These are phyloP conservation scores for Saposhnikovia divaricata DNA, from an alignment of 129 eudicot species.

Conservation along the genomic window DNA sequence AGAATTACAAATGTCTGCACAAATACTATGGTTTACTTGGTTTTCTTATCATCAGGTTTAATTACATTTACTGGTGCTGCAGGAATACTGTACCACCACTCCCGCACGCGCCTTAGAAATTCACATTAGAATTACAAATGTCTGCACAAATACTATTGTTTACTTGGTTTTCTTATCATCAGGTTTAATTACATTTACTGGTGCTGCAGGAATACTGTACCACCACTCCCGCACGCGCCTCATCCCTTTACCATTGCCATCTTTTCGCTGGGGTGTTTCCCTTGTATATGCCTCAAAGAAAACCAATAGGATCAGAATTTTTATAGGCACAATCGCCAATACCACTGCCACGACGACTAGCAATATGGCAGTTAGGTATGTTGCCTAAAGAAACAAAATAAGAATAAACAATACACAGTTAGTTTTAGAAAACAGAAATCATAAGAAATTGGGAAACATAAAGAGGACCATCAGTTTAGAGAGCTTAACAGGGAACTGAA, in stretches of 20 bases:
- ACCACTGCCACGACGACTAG: constrained; percentile 23
- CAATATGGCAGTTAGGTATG: constrained; percentile 23
- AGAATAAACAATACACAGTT: neutral
- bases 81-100: constrained; percentile 64
- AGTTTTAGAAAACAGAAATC: neutral
- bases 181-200: constrained; percentile 37
- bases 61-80: constrained; percentile 60
- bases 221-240: constrained; percentile 64
- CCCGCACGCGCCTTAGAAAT: constrained; percentile 38
- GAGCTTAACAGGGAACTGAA: neutral
- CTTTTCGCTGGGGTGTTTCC: constrained; percentile 40
- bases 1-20: neutral
- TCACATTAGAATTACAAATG: neutral
- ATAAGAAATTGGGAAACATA: neutral
- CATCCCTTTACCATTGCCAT: constrained; percentile 26
- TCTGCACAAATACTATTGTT: neutral
- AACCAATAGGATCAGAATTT: constrained; percentile 16
- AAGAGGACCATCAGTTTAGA: neutral
- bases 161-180: constrained; percentile 47
- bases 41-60: constrained; percentile 44
- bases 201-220: constrained; percentile 64
- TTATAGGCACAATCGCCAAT: constrained; percentile 27
- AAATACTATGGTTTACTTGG: constrained; percentile 12
- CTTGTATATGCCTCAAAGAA: constrained; percentile 47
- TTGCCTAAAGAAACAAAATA: constrained; percentile 29